Evolutionary conservation across 257 asterid species (phyloP), one percentile per base, ranked within the genome.

Genomic region (Solanum chaucha): DNA sequence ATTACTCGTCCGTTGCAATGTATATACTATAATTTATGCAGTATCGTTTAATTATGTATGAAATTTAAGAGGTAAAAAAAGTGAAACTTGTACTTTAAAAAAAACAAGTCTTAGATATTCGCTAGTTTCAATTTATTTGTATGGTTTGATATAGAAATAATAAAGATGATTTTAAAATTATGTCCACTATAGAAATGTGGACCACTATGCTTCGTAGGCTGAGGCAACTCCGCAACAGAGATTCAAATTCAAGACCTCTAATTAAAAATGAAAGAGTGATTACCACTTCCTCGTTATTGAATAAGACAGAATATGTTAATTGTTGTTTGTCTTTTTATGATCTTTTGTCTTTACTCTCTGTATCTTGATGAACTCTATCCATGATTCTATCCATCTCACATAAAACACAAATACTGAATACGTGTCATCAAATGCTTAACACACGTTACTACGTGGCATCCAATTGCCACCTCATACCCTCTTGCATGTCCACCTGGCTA

Each of bases 221-320:
- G 0, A 41, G 14, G 14, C 14, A 41, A 41, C 2, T 41, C 0
- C 14, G 28, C 28, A 28, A 28, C 28, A 28, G 28, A 28, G 0
- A 44, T 44, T 44, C 15, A 0, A 44, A 44, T 3, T 44, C 51
- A 44, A 4, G 5, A 10, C 1, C 0, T 40, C 0, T 44, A 44
- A 10, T 44, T 44, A 44, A 0, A 0, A 10, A 44, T 10, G 0
- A 44, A 44, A 44, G 15, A 11, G 14, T 41, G 14, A 0, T 41
- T 44, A 10, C 4, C 5, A 41, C 0, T 41, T 41, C 13, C 0
- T 41, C 14, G 14, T 41, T 41, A 41, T 0, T 41, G 48, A 41
- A 41, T 10, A 41, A 41, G 48, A 41, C 6, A 48, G 0, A 14
- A 5, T 48, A 48, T 48, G 58, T 48, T 48, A 46, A 46, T 13